These are phyloP conservation scores for Puccinia horiana DNA, from an alignment of 1,284 basidiomycete species.

Conservation along the genomic window DNA sequence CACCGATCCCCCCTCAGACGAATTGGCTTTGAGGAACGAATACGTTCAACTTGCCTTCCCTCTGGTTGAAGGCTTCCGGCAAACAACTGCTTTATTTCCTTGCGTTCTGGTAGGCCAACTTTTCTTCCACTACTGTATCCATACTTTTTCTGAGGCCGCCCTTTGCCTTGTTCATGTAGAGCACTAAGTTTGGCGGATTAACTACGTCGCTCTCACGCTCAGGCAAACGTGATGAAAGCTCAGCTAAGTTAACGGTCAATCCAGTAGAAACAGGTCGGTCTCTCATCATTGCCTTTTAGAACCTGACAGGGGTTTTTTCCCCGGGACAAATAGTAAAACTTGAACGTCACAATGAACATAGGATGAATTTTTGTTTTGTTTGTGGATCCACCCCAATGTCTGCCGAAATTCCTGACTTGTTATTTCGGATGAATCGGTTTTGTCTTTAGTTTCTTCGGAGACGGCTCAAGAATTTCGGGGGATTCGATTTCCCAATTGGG, in stretches of 20 bases:
- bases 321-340: background rate
- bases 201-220: conserved; percentile 1
- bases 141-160: background rate
- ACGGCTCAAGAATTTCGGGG: conserved; percentile 68
- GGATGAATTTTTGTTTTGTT: background rate
- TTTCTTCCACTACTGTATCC: background rate
- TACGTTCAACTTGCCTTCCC: conserved; percentile 84
- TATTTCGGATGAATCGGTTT: background rate
- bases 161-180: conserved; percentile 6
- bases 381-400: background rate
- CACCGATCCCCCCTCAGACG: conserved; percentile 56
- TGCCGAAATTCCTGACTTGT: conserved; percentile 65
- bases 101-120: conserved; percentile 68
- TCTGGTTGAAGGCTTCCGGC: conserved; percentile 81
- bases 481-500: conserved; percentile 81
- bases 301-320: background rate
- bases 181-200: conserved; percentile 36
- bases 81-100: conserved; percentile 78
- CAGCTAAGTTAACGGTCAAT: background rate
- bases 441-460: conserved; percentile 16
- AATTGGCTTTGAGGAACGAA: conserved; percentile 60
- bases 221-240: conserved; percentile 18
- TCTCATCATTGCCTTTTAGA: background rate
- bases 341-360: no score
- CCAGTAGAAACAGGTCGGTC: conserved; percentile 22